phyloP scores from a whole-genome alignment of 805 yeast genomes.

The Millerago galiae region DNA sequence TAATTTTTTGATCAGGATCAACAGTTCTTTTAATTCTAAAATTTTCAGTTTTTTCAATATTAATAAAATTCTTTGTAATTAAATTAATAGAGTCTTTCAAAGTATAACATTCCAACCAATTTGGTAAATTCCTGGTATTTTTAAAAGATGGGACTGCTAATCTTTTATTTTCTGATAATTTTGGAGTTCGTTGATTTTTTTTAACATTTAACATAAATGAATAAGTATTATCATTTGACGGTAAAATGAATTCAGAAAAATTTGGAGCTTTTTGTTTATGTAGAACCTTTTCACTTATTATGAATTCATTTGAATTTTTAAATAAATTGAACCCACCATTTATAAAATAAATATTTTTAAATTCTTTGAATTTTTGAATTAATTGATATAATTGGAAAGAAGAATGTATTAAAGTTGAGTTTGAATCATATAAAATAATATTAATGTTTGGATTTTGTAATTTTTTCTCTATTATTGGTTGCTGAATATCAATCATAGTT shows the following conservation, averaged over 20 bases:
- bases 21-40: conserved; percentile 18
- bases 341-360: conserved; percentile 11
- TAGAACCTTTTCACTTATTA: neutral
- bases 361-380: conserved; percentile 20
- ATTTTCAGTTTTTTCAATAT: conserved; percentile 31
- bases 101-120: conserved; percentile 23
- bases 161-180: conserved; percentile 4
- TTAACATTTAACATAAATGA: conserved; percentile 20
- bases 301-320: neutral
- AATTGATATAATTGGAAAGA: conserved; percentile 22
- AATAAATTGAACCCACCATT: conserved; percentile 19
- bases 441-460: conserved; percentile 9
- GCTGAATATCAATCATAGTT: conserved; percentile 23
- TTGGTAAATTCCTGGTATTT: conserved; percentile 20
- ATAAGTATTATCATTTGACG: neutral
- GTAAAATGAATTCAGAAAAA: neutral
- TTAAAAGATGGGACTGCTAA: conserved; percentile 11
- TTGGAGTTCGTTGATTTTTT: conserved; percentile 11
- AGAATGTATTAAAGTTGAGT: conserved; percentile 17
- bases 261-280: too few relatives aligned
- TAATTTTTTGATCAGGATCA: too few relatives aligned
- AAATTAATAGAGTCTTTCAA: conserved; percentile 16
- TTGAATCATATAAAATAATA: conserved; percentile 21
- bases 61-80: conserved; percentile 23
- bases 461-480: conserved; percentile 10